These are phyloP conservation scores for Anisodus tanguticus DNA, from an alignment of 257 asterid species.

Conservation along the genomic window DNA sequence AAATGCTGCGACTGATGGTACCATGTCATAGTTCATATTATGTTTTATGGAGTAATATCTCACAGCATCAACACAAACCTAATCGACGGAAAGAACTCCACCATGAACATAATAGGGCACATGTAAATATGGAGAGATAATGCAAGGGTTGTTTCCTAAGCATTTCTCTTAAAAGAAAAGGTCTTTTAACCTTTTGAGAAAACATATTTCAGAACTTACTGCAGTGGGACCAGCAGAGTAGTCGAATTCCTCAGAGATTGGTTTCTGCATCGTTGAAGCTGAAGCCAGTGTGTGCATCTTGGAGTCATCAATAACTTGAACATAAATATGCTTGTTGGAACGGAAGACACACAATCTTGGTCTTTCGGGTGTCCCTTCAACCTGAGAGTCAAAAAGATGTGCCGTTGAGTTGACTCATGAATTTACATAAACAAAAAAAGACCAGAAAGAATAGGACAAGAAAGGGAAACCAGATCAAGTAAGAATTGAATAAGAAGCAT, in stretches of 20 bases:
- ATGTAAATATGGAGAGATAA: neutral
- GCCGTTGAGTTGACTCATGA: neutral
- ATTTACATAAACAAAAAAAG: neutral
- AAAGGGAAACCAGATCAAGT: constrained; percentile 8
- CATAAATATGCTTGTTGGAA: constrained; percentile 92
- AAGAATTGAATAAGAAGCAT: neutral
- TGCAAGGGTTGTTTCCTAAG: neutral
- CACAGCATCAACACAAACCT: neutral
- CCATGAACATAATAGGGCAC: neutral
- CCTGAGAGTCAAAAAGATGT: constrained; percentile 42
- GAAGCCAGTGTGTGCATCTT: constrained; percentile 99
- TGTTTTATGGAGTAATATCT: neutral
- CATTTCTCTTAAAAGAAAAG: neutral
- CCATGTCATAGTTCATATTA: neutral
- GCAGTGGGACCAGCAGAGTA: constrained; percentile 84
- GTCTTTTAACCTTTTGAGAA: neutral
- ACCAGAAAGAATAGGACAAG: neutral
- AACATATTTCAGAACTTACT: constrained; percentile 52
- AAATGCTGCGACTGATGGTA: neutral
- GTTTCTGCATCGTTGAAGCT: constrained; percentile 95
- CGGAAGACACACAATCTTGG: constrained; percentile 93
- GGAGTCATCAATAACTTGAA: constrained; percentile 91
- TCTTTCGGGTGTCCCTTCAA: constrained; percentile 92
- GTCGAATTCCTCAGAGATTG: constrained; percentile 77
- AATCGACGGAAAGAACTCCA: neutral